Conservation (phyloP, 1,284 basidiomycete species). For the Tilletia walkeri region DNA sequence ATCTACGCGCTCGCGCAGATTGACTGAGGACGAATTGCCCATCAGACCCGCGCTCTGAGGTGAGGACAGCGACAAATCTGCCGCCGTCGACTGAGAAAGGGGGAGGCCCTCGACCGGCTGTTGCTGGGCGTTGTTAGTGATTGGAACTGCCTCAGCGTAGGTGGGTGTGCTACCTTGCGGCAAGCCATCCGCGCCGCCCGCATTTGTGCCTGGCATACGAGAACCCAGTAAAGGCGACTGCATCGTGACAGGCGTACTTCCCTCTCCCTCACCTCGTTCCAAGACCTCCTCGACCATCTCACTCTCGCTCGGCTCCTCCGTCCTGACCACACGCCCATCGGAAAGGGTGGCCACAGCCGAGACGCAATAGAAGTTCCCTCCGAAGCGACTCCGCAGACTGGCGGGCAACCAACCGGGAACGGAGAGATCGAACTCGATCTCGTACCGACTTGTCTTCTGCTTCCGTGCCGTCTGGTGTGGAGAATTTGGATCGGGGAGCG, state of each 20-base stretch:
- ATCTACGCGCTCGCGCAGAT: slow-evolving; percentile 3
- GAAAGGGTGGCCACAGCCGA: slow-evolving; percentile 36
- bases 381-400: slow-evolving; percentile 45
- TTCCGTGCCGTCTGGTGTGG: slow-evolving; percentile 12
- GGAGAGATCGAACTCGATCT: slow-evolving; percentile 50
- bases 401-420: slow-evolving; percentile 53
- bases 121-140: neutral
- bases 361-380: slow-evolving; percentile 51
- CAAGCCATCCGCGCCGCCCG: neutral
- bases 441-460: slow-evolving; percentile 32
- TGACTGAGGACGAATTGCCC: neutral
- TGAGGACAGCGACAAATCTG: too few species aligned
- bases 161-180: neutral
- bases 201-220: neutral
- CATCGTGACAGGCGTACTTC: neutral
- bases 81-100: too few species aligned
- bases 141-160: neutral
- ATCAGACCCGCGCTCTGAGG: too few species aligned
- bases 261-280: neutral
- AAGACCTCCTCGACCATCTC: neutral
- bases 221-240: neutral
- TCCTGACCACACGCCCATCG: slow-evolving; percentile 8
- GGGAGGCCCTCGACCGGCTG: too few species aligned
- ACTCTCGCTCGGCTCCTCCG: neutral
- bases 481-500: neutral